A percentile compares a stretch with the other conserved stretches of the same genome.
These are phyloP conservation scores for Nectriaceae sp. DNA, from an alignment of 2,329 filamentous ascomycete genomes.

Conservation along the genomic window DNA sequence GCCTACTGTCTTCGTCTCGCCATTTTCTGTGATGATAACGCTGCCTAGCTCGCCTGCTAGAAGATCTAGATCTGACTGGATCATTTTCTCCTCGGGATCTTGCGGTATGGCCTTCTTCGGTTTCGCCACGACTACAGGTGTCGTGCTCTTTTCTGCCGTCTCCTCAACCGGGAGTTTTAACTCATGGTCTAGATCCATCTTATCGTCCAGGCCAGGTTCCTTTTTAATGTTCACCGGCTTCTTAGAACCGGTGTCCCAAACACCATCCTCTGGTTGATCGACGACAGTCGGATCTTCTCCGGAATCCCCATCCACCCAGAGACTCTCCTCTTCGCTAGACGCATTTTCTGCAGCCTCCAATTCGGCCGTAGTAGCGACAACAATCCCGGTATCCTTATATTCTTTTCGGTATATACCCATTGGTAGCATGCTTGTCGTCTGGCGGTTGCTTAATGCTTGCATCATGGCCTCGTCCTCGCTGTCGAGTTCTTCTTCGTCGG, in stretches of 20 bases:
- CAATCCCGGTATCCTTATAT: slow-evolving; percentile 54
- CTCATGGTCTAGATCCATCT: slow-evolving; percentile 44
- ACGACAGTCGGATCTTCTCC: slow-evolving; percentile 25
- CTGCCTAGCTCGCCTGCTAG: slow-evolving; percentile 46
- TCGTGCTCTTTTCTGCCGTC: slow-evolving; percentile 25
- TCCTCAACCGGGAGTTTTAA: slow-evolving; percentile 24
- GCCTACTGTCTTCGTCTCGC: slow-evolving; percentile 28
- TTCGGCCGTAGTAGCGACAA: slow-evolving; percentile 59
- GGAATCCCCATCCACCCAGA: slow-evolving; percentile 45
- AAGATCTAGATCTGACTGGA: slow-evolving; percentile 43
- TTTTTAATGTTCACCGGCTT: slow-evolving; percentile 43
- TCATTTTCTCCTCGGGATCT: slow-evolving; percentile 42
- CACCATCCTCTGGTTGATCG: slow-evolving; percentile 39
- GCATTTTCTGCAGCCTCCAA: slow-evolving; percentile 55
- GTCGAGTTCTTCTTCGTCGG: slow-evolving; percentile 47
- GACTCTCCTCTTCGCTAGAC: slow-evolving; percentile 45
- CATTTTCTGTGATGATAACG: slow-evolving; percentile 33
- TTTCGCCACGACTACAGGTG: slow-evolving; percentile 23
- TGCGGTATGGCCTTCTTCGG: slow-evolving; percentile 31
- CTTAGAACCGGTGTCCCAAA: slow-evolving; percentile 46
- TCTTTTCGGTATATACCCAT: slow-evolving; percentile 58
- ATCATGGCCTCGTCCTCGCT: slow-evolving; percentile 47
- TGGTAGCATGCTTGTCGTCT: slow-evolving; percentile 44
- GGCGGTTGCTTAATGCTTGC: slow-evolving; percentile 32
- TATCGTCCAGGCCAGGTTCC: slow-evolving; percentile 44